phyloP scores from a whole-genome alignment of 768 basidiomycete genomes.

The Leccinum ochraceum region DNA sequence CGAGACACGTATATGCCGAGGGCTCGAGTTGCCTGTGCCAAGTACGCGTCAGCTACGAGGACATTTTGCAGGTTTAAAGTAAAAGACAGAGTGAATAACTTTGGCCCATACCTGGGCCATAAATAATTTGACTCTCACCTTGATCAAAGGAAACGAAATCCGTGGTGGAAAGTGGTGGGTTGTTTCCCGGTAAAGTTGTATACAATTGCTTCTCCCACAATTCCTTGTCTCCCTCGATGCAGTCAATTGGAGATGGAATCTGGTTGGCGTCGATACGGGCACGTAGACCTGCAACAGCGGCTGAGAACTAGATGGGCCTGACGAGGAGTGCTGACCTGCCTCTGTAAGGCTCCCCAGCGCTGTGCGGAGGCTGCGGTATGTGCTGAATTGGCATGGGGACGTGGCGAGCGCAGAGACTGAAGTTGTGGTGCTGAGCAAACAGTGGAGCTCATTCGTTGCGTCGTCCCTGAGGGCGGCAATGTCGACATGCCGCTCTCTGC shows the following conservation, averaged over 20 bases:
- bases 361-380: constrained; percentile 63
- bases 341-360: constrained; percentile 51
- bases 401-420: neutral
- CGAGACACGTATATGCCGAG: constrained; percentile 85
- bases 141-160: constrained; percentile 92
- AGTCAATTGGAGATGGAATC: constrained; percentile 87
- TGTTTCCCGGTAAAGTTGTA: constrained; percentile 58
- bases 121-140: constrained; percentile 42
- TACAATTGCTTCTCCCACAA: constrained; percentile 75
- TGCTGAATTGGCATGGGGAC: constrained; percentile 27
- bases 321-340: constrained; percentile 26
- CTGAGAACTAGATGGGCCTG: constrained; percentile 4
- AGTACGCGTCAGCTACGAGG: constrained; percentile 17
- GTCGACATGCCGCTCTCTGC: neutral
- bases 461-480: neutral
- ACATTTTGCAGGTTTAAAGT: neutral
- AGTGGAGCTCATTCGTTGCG: constrained; percentile 6
- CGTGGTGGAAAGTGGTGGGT: constrained; percentile 82
- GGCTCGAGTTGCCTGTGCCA: constrained; percentile 78
- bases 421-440: neutral
- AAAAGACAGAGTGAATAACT: neutral
- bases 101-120: neutral
- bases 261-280: constrained; percentile 84
- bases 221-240: constrained; percentile 76
- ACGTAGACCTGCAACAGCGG: constrained; percentile 56